A percentile compares a stretch with the other conserved stretches of the same genome.
phyloP scores from a whole-genome alignment of 345 rosid genomes.

The Eucalyptus paniculata region DNA sequence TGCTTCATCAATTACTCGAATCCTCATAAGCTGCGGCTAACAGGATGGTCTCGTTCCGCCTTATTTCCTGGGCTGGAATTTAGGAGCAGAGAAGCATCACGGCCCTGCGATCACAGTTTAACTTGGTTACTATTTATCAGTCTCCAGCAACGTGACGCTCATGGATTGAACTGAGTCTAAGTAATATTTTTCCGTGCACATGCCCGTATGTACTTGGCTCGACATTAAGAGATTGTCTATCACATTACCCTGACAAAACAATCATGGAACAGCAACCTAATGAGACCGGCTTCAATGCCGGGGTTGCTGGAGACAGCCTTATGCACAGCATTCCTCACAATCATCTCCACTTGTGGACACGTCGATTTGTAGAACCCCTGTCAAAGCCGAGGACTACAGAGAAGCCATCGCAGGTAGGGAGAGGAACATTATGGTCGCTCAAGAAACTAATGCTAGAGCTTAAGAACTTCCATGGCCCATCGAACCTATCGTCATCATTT shows the following conservation, averaged over 20 bases:
- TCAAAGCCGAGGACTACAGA: not conserved
- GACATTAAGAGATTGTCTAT: not conserved
- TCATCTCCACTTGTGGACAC: constrained; percentile 1
- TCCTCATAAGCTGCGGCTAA: not conserved
- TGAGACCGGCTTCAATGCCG: not conserved
- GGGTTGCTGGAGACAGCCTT: not conserved
- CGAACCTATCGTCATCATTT: not conserved
- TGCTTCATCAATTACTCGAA: constrained; percentile 1
- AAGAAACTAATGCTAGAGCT: not conserved
- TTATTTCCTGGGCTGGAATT: not conserved
- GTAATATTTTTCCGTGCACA: not conserved
- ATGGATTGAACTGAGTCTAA: not conserved
- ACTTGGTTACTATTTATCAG: not conserved
- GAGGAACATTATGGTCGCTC: not conserved
- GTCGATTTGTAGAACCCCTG: not conserved
- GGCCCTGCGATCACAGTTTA: not conserved
- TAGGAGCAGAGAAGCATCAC: constrained; percentile 7
- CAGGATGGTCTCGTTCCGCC: constrained; percentile 2
- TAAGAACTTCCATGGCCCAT: not conserved
- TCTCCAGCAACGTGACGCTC: not conserved
- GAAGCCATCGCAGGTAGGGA: not conserved
- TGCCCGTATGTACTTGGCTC: not conserved
- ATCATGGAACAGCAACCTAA: constrained; percentile 11
- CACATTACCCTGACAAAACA: constrained; percentile 7
- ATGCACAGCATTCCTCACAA: not conserved